Evolutionary conservation across 2,329 filamentous ascomycete species (phyloP), one percentile per base, ranked within the genome.

Genomic region (Elsinoe arachidis): DNA sequence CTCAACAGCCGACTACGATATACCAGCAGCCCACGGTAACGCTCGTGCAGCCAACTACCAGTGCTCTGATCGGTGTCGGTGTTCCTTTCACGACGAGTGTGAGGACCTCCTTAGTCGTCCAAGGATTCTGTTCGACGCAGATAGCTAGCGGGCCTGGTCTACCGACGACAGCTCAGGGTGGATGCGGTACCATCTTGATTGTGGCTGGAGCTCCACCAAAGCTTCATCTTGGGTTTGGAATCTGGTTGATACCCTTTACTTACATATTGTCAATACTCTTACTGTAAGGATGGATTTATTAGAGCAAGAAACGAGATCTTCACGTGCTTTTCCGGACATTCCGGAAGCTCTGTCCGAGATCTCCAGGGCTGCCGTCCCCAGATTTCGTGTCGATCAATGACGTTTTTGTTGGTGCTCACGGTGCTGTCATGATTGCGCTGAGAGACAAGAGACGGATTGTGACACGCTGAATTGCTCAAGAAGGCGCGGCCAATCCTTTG

Each of bases 101-200:
- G 12, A 26, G 37, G 23, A 46, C 53, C 7, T 35, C 53, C n/a
- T 15, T 37, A 2, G 54, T 56, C 6, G 41, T 49, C 9, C 33
- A 46, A 33, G 54, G 54, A 26, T 56, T 47, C 38, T 56, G 54
- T 26, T 56, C 54, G 3, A 56, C 54, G 5, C 39, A 47, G 11
- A 33, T 35, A 11, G 54, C 54, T 10, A 43, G 19, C 37, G 54
- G 54, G 11, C 54, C 54, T n/a, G 41, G 41, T 9, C 33, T 56
- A 2, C 54, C 54, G 15, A 56, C 54, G 11, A 56, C 54, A 30
- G 54, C 54, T n/a, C 54, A 46, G 26, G 54, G 54, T 11, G 54
- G 43, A 7, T 56, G 54, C 34, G 54, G 54, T 9, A 56, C 54
- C 4, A 56, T 56, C 10, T 37, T 56, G 33, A 46, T 56, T 35